Evolutionary conservation across 2,329 filamentous ascomycete genomes (phyloP).

Genomic region (Colletotrichum kahawae): DNA sequence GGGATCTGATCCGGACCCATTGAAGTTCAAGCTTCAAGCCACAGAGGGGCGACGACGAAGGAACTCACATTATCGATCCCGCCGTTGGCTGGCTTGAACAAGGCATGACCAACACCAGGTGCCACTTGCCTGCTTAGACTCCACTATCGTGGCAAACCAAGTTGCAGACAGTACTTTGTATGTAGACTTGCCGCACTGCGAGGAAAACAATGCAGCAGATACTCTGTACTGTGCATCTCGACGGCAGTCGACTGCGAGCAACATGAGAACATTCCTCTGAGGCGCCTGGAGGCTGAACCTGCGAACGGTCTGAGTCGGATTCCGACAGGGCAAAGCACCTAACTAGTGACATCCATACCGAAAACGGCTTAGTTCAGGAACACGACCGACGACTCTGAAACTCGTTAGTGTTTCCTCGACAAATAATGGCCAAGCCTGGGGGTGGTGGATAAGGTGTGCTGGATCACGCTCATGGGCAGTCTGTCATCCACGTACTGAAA

Average conservation of each 20-base stretch:
- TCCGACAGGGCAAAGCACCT: background rate
- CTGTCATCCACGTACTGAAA: background rate
- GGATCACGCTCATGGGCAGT: background rate
- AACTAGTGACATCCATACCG: background rate
- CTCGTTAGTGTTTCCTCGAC: constrained; percentile 21
- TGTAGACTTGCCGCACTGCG: background rate
- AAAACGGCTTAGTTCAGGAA: constrained; percentile 17
- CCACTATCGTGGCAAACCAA: background rate
- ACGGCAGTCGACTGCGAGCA: background rate
- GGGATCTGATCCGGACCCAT: background rate
- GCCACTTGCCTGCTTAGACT: background rate
- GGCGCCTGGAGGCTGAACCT: background rate
- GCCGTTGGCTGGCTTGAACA: background rate
- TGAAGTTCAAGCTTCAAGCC: background rate
- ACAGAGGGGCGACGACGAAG: background rate
- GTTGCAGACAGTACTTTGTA: background rate
- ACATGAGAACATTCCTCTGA: background rate
- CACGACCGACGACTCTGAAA: constrained; percentile 22
- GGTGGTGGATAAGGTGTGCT: background rate
- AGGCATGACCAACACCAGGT: background rate
- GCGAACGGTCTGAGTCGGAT: background rate
- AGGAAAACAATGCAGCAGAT: background rate
- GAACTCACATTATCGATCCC: background rate
- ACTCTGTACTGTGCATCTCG: background rate
- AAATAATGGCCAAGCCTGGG: constrained; percentile 13